Evolutionary conservation across 2,329 filamentous ascomycete genomes (phyloP).

Genomic region (Rasamsonia emersonii): DNA sequence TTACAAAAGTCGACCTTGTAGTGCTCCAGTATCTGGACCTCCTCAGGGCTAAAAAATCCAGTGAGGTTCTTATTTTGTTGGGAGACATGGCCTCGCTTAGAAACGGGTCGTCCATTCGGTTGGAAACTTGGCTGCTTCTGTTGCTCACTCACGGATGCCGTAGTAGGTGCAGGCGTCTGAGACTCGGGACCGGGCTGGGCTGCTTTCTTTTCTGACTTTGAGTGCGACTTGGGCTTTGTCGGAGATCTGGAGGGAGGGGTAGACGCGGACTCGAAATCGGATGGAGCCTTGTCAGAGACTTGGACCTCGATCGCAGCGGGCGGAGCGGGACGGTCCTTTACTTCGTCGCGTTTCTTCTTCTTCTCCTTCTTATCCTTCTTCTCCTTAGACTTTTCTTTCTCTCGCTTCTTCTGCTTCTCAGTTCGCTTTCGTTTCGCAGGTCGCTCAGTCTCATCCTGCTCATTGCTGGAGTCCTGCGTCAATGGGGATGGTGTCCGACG

Average conservation of each 20-base stretch:
- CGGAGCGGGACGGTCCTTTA: too few species aligned
- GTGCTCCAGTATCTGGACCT: slow-evolving; percentile 21
- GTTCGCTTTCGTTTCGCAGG: slow-evolving; percentile 21
- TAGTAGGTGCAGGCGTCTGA: too few species aligned
- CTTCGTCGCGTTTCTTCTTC: not conserved
- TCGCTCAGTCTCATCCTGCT: slow-evolving; percentile 8
- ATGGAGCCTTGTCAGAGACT: too few species aligned
- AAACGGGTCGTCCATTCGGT: slow-evolving; percentile 6
- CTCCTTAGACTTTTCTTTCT: too few species aligned
- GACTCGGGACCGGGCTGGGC: not conserved
- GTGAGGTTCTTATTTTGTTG: slow-evolving; percentile 13
- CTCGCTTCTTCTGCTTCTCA: too few species aligned
- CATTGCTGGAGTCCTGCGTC: not conserved
- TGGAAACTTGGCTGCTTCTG: slow-evolving; percentile 1
- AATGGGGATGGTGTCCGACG: too few species aligned
- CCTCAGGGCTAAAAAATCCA: slow-evolving; percentile 23
- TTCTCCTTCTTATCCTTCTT: too few species aligned
- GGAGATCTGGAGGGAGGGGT: not conserved
- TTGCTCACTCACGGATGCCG: too few species aligned
- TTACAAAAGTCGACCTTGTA: slow-evolving; percentile 29
- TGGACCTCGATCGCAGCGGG: too few species aligned
- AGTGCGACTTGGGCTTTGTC: not conserved
- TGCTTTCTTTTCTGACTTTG: not conserved
- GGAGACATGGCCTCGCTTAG: slow-evolving; percentile 2
- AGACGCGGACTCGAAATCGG: too few species aligned